A percentile compares a stretch with the other conserved stretches of the same genome.
Conservation (phyloP, 805 yeast species). For the Metschnikowia arizonensis region DNA sequence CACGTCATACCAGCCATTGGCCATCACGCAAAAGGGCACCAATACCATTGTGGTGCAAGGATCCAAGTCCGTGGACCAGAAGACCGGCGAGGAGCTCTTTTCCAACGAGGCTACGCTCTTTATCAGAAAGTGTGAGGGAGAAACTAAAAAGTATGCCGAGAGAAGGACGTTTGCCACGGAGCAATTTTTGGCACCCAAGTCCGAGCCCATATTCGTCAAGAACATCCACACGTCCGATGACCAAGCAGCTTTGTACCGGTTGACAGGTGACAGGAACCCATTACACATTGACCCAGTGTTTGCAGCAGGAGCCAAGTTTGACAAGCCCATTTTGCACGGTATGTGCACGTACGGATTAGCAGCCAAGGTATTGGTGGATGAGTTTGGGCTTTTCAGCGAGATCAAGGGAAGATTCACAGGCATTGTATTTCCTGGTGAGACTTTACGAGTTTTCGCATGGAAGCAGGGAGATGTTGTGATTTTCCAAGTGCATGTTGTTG, state of each 20-base stretch:
- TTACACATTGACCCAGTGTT: conserved; percentile 89
- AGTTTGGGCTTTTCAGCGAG: conserved; percentile 78
- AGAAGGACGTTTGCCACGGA: conserved; percentile 60
- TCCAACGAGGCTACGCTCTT: conserved; percentile 82
- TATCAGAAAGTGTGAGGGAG: conserved; percentile 68
- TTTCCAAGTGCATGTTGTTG: conserved; percentile 80
- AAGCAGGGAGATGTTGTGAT: conserved; percentile 63
- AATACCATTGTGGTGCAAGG: conserved; percentile 79
- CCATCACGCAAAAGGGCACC: conserved; percentile 77
- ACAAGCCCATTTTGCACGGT: conserved; percentile 88
- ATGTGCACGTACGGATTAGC: conserved; percentile 82
- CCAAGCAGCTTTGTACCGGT: conserved; percentile 85
- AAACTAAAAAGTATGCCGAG: conserved; percentile 43
- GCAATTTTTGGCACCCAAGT: conserved; percentile 56
- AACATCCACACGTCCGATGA: conserved; percentile 58
- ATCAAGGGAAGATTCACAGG: conserved; percentile 88
- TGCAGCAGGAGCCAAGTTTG: conserved; percentile 84
- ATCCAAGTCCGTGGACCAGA: conserved; percentile 61
- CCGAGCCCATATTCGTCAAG: conserved; percentile 61
- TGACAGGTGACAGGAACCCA: conserved; percentile 93
- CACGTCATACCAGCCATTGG: conserved; percentile 65
- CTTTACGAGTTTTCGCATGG: conserved; percentile 80
- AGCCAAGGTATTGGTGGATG: conserved; percentile 69
- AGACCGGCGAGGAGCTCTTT: conserved; percentile 66
- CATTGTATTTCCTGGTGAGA: conserved; percentile 93